These are phyloP conservation scores for Cutaneotrichosporon dermatis DNA, from an alignment of 1,284 basidiomycete genomes.

Conservation along the genomic window DNA sequence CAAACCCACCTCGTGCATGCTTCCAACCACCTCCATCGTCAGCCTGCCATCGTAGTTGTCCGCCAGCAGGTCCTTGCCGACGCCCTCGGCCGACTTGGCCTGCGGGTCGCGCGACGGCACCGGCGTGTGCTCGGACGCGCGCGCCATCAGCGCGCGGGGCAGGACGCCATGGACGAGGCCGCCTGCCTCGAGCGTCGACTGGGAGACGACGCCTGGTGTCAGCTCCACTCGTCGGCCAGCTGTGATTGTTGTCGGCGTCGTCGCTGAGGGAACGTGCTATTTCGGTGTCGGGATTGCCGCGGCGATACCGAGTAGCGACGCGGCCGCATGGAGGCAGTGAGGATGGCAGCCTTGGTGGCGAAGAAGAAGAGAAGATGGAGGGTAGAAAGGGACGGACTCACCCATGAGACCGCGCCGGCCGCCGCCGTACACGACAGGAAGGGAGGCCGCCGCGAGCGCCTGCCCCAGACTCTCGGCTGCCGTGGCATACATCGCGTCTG, in stretches of 20 bases:
- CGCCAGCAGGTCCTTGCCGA: constrained; percentile 36
- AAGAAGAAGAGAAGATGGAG: neutral
- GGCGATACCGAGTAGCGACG: no score
- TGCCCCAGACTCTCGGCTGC: constrained; percentile 73
- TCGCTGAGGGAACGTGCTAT: no score
- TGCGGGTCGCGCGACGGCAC: neutral
- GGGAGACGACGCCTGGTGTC: constrained; percentile 60
- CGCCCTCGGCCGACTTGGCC: constrained; percentile 35
- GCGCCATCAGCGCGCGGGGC: constrained; percentile 57
- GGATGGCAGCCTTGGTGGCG: no score
- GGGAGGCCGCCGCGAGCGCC: constrained; percentile 62
- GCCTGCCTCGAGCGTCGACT: constrained; percentile 61
- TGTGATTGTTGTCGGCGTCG: no score
- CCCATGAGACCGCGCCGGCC: constrained; percentile 80
- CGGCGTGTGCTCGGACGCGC: constrained; percentile 36
- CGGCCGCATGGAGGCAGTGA: no score
- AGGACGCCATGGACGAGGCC: constrained; percentile 77
- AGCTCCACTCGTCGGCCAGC: no score
- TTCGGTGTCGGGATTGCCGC: no score
- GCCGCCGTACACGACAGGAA: constrained; percentile 82
- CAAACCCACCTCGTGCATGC: constrained; percentile 68
- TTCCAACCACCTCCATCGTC: constrained; percentile 58
- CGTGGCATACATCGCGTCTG: constrained; percentile 57
- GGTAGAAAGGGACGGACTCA: constrained; percentile 14
- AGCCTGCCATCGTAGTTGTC: constrained; percentile 49